Evolutionary conservation across 169 alveolate genomes (phyloP).

Genomic region (Plasmodium coatneyi): DNA sequence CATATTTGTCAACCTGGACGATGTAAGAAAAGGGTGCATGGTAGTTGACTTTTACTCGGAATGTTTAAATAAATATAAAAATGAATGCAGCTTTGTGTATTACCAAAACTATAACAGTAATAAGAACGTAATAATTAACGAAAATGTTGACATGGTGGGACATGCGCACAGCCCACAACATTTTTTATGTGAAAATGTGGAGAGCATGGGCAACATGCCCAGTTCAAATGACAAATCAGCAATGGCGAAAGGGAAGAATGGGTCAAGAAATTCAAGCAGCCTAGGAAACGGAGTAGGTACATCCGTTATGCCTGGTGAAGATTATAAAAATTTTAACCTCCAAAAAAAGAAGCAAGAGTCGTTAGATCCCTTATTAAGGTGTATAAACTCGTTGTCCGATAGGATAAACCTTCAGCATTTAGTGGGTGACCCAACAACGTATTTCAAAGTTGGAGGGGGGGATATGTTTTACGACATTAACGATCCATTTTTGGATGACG

Average conservation of each 20-base stretch:
- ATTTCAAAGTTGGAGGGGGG: conserved; percentile 84
- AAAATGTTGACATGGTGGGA: conserved; percentile 16
- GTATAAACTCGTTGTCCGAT: conserved; percentile 85
- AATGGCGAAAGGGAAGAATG: conserved; percentile 8
- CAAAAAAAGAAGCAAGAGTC: conserved; percentile 83
- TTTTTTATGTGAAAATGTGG: conserved; percentile 7
- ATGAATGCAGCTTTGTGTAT: conserved; percentile 79
- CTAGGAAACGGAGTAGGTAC: background rate
- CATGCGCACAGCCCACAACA: background rate
- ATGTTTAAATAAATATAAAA: conserved; percentile 81
- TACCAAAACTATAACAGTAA: conserved; percentile 76
- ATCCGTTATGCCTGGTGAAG: conserved; percentile 9
- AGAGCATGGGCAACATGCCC: background rate
- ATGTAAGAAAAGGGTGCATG: background rate
- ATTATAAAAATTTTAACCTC: conserved; percentile 76
- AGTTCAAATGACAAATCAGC: conserved; percentile 20
- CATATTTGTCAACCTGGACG: conserved; percentile 16
- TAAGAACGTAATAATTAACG: conserved; percentile 48
- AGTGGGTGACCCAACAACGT: conserved; percentile 85
- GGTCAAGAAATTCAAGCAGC: background rate
- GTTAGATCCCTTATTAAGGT: conserved; percentile 81
- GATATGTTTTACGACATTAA: conserved; percentile 87
- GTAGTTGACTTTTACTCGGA: conserved; percentile 83
- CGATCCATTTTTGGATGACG: conserved; percentile 87
- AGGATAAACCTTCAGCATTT: conserved; percentile 83